Evolutionary conservation across 2,329 filamentous ascomycete genomes (phyloP).

Genomic region (Coniochaeta pulveracea): DNA sequence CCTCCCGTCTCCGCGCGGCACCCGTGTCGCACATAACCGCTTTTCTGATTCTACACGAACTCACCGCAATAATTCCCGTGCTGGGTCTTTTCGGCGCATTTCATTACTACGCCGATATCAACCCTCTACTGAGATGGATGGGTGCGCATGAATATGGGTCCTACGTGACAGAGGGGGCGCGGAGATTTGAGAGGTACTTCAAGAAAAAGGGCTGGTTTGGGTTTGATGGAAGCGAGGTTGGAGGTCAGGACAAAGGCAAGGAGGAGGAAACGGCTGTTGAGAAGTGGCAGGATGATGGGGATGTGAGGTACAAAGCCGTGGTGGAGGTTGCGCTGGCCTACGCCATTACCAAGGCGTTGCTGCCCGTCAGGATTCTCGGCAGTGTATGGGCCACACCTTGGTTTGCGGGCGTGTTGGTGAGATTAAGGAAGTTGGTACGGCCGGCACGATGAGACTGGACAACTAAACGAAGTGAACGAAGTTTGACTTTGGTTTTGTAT

Average conservation of each 20-base stretch:
- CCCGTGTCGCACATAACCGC: conserved; percentile 75
- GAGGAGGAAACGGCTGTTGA: conserved; percentile 12
- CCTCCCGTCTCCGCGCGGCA: conserved; percentile 57
- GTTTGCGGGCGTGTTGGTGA: conserved; percentile 63
- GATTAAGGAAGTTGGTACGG: conserved; percentile 19
- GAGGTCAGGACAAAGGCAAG: conserved; percentile 12
- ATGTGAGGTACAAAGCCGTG: conserved; percentile 42
- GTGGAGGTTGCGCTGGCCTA: conserved; percentile 77
- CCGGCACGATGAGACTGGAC: conserved; percentile 10
- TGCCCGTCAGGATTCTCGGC: conserved; percentile 64
- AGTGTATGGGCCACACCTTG: conserved; percentile 88
- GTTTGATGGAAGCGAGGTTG: conserved; percentile 28
- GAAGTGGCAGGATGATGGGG: conserved; percentile 16
- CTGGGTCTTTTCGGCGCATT: conserved; percentile 65
- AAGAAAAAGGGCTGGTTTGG: conserved; percentile 72
- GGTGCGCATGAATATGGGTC: conserved; percentile 32
- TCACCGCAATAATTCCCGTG: conserved; percentile 77
- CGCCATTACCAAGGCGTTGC: conserved; percentile 73
- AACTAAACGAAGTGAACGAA: too few species aligned
- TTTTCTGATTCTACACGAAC: conserved; percentile 83
- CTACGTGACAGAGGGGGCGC: conserved; percentile 50
- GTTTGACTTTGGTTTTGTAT: too few species aligned
- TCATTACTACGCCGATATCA: conserved; percentile 69
- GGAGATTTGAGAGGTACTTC: conserved; percentile 68
- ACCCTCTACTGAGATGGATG: conserved; percentile 47